Conservation (phyloP, 108 stramenopile genomes). For the Stephanodiscus minutulus region DNA sequence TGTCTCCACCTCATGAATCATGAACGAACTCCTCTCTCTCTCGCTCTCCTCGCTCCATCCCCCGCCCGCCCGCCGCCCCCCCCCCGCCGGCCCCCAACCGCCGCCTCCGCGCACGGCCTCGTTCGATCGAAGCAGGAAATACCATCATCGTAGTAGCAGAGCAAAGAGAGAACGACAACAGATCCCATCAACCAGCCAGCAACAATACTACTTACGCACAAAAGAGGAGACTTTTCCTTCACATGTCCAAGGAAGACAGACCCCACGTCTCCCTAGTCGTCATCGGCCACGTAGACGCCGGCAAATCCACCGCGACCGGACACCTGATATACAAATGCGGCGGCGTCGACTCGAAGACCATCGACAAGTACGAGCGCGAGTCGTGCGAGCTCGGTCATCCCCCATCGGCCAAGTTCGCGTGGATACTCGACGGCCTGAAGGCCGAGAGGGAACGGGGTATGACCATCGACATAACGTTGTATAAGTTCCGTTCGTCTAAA, state of each 20-base stretch:
- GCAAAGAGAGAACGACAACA: too few species aligned
- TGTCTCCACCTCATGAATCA: too few species aligned
- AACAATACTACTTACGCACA: too few species aligned
- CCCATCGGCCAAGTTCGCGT: constrained; percentile 74
- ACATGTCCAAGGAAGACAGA: constrained; percentile 59
- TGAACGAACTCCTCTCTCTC: too few species aligned
- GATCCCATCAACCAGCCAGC: too few species aligned
- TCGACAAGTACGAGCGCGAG: constrained; percentile 93
- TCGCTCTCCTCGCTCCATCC: too few species aligned
- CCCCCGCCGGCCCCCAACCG: too few species aligned
- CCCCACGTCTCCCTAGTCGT: constrained; percentile 74
- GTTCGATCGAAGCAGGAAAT: too few species aligned
- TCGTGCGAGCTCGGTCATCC: constrained; percentile 84
- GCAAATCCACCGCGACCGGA: constrained; percentile 93
- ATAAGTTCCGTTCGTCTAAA: constrained; percentile 88
- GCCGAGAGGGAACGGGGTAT: constrained; percentile 98
- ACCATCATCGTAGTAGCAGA: too few species aligned
- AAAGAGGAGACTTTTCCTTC: too few species aligned
- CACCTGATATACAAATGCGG: constrained; percentile 85
- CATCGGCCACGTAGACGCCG: constrained; percentile 91
- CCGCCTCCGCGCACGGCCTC: too few species aligned
- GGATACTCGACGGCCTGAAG: constrained; percentile 98
- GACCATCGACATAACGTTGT: constrained; percentile 98
- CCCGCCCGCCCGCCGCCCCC: too few species aligned
- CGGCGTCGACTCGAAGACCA: constrained; percentile 87